Evolutionary conservation across 495 filamentous ascomycete genomes (phyloP).

Genomic region (Hypoxylon trugodes): DNA sequence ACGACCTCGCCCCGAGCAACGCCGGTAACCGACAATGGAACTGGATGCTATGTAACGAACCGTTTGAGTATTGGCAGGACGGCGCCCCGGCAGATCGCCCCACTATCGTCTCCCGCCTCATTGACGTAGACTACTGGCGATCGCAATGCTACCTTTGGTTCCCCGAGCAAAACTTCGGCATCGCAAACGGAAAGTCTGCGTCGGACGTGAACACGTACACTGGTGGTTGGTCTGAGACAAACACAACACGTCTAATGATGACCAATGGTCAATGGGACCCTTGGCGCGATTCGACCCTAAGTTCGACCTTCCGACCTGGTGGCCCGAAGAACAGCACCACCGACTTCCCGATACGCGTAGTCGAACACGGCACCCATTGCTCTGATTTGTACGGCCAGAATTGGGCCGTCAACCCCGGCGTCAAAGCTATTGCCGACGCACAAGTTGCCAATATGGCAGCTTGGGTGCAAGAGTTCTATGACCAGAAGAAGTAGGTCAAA

Average conservation of each 20-base stretch:
- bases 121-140: conserved; percentile 65
- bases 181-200: conserved; percentile 60
- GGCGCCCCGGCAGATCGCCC: conserved; percentile 56
- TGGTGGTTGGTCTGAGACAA: conserved; percentile 64
- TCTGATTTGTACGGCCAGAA: conserved; percentile 58
- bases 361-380: conserved; percentile 53
- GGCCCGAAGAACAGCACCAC: conserved; percentile 49
- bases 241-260: conserved; percentile 67
- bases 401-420: conserved; percentile 52
- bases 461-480: conserved; percentile 55
- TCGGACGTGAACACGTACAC: conserved; percentile 66
- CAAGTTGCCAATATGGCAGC: conserved; percentile 47
- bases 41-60: conserved; percentile 74
- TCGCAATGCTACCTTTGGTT: conserved; percentile 68
- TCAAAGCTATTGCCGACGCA: conserved; percentile 44
- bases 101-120: conserved; percentile 65
- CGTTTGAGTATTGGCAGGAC: conserved; percentile 66
- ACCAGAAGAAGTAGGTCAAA: conserved; percentile 41
- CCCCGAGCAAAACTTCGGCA: conserved; percentile 61
- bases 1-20: conserved; percentile 62
- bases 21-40: conserved; percentile 66
- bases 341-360: conserved; percentile 44
- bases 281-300: conserved; percentile 53
- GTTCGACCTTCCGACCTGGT: conserved; percentile 50
- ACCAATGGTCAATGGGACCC: conserved; percentile 63